These are phyloP conservation scores for Brassica juncea DNA, from an alignment of 345 rosid species.

Conservation along the genomic window DNA sequence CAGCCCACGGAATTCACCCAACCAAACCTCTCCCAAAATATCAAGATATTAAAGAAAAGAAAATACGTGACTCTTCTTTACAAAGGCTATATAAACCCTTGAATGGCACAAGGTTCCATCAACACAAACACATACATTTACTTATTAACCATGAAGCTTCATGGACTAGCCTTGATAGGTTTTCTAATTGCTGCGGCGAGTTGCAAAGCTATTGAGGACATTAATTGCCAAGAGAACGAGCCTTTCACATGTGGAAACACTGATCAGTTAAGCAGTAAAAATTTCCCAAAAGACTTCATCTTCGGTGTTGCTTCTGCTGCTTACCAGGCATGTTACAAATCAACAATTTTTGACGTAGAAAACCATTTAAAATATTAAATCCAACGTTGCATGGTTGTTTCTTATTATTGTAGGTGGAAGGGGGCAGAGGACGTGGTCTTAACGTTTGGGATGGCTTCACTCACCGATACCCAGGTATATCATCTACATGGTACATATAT, in stretches of 20 bases:
- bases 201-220: constrained; percentile 6
- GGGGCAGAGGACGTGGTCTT: background rate
- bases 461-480: background rate
- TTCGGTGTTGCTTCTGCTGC: constrained; percentile 2
- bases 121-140: background rate
- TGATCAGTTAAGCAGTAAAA: background rate
- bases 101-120: background rate
- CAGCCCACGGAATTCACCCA: background rate
- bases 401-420: background rate
- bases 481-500: background rate
- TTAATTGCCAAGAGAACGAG: constrained; percentile 13
- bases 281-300: background rate
- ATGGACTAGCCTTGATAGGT: constrained; percentile 1
- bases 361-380: background rate
- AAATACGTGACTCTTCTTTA: background rate
- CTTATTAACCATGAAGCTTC: constrained; percentile 2
- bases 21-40: background rate
- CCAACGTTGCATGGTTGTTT: background rate
- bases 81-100: constrained; percentile 3
- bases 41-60: background rate
- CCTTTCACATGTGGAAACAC: constrained; percentile 23
- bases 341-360: background rate
- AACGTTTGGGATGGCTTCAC: too few species aligned
- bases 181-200: constrained; percentile 9
- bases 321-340: background rate